Conservation (phyloP, 345 rosid species). For the Lepidium aucheri region DNA sequence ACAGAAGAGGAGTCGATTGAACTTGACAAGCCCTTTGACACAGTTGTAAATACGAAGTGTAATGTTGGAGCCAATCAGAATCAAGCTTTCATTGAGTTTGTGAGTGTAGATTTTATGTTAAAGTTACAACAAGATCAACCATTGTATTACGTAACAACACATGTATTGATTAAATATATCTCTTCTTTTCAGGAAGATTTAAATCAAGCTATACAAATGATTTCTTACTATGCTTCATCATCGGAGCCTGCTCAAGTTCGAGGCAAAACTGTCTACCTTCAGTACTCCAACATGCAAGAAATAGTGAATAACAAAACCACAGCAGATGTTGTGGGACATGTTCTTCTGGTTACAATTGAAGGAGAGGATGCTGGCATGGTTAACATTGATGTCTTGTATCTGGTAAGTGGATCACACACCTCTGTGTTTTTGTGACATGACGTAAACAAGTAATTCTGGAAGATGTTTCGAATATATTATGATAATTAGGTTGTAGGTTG, state of each 20-base stretch:
- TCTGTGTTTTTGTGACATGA: constrained; percentile 24
- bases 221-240: constrained; percentile 90
- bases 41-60: constrained; percentile 93
- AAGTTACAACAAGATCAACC: not conserved
- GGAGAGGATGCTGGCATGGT: constrained; percentile 93
- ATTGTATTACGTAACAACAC: not conserved
- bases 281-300: constrained; percentile 96
- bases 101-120: constrained; percentile 31
- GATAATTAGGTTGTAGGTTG: constrained; percentile 66
- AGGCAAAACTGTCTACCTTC: constrained; percentile 97
- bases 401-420: constrained; percentile 52
- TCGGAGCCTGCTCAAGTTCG: constrained; percentile 99
- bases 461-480: constrained; percentile 33
- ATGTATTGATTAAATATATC: not conserved
- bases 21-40: constrained; percentile 95
- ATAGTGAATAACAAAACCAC: constrained; percentile 96
- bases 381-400: constrained; percentile 94
- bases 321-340: constrained; percentile 97
- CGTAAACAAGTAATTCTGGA: constrained; percentile 31
- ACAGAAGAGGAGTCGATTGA: constrained; percentile 88
- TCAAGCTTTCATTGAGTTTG: constrained; percentile 98
- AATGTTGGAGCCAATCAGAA: constrained; percentile 97
- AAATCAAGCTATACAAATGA: constrained; percentile 98
- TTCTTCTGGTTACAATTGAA: constrained; percentile 83
- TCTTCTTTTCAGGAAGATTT: constrained; percentile 56